Percentiles rank a stretch among this genome's conserved stretches.
These are phyloP conservation scores for Flaveria robusta DNA, from an alignment of 129 eudicot genomes.

Conservation along the genomic window DNA sequence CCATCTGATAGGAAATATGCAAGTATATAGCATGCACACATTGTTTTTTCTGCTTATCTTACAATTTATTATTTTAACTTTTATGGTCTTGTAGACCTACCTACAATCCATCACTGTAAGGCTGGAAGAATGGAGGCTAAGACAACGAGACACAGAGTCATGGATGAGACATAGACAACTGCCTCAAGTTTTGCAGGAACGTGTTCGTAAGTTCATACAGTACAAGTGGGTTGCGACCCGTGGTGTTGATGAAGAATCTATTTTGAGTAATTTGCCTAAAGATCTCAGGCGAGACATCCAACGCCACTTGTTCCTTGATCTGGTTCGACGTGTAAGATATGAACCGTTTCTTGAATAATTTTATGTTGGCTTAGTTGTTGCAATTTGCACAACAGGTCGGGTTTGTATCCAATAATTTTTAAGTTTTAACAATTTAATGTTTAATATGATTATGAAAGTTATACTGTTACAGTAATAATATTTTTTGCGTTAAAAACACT, in stretches of 20 bases:
- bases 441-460: no score
- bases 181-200: constrained; percentile 61
- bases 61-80: not conserved
- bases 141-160: constrained; percentile 83
- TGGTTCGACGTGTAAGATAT: constrained; percentile 88
- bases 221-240: constrained; percentile 90
- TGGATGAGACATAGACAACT: constrained; percentile 97
- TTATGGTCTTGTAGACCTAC: constrained; percentile 54
- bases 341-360: not conserved
- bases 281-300: constrained; percentile 90
- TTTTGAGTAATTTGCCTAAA: constrained; percentile 62
- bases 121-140: constrained; percentile 97
- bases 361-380: not conserved
- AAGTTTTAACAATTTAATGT: not conserved
- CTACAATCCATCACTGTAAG: constrained; percentile 85
- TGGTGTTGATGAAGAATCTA: constrained; percentile 91
- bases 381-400: not conserved
- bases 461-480: not conserved
- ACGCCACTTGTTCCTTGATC: constrained; percentile 82
- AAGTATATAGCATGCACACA: constrained; percentile 46
- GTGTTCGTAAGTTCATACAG: constrained; percentile 76
- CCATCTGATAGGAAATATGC: constrained; percentile 96
- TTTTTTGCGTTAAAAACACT: not conserved
- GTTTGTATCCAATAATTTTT: not conserved
- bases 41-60: not conserved